These are phyloP conservation scores for Casuarina glauca DNA, from an alignment of 306 rosid species.

Conservation along the genomic window DNA sequence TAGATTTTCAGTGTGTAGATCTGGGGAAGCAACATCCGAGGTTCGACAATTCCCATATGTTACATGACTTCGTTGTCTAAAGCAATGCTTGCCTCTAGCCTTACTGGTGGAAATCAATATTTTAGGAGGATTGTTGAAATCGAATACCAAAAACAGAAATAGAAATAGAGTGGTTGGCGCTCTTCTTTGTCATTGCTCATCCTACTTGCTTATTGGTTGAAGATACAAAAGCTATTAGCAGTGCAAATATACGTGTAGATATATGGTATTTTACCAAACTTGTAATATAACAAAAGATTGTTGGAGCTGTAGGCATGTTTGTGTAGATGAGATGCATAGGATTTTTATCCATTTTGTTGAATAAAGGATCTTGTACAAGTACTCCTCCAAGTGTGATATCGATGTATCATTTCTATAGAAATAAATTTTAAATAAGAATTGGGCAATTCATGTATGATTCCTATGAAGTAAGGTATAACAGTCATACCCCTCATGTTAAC, in stretches of 20 bases:
- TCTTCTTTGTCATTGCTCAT: constrained; percentile 30
- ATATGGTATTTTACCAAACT: constrained; percentile 36
- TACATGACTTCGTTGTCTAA: constrained; percentile 84
- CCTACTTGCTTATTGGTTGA: constrained; percentile 43
- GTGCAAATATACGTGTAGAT: constrained; percentile 46
- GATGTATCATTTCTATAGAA: constrained; percentile 31
- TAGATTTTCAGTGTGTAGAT: constrained; percentile 69
- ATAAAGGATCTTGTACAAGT: constrained; percentile 45
- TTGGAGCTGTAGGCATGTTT: constrained; percentile 49
- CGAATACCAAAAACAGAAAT: constrained; percentile 16
- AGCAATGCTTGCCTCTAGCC: constrained; percentile 18
- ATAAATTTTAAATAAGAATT: constrained; percentile 16
- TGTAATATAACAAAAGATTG: constrained; percentile 54
- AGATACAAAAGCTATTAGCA: constrained; percentile 36
- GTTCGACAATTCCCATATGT: constrained; percentile 61
- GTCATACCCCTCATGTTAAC: too few species aligned
- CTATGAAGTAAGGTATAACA: too few species aligned
- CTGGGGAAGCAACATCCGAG: constrained; percentile 70
- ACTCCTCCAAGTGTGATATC: constrained; percentile 31
- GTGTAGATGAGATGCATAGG: constrained; percentile 34
- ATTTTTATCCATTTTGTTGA: constrained; percentile 42
- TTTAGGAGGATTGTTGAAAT: constrained; percentile 23
- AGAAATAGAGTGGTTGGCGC: constrained; percentile 24
- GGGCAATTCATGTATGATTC: background rate
- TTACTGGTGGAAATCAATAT: constrained; percentile 17